Evolutionary conservation across 192 early-diverging fungal species (phyloP).

Genomic region (Dispira simplex): DNA sequence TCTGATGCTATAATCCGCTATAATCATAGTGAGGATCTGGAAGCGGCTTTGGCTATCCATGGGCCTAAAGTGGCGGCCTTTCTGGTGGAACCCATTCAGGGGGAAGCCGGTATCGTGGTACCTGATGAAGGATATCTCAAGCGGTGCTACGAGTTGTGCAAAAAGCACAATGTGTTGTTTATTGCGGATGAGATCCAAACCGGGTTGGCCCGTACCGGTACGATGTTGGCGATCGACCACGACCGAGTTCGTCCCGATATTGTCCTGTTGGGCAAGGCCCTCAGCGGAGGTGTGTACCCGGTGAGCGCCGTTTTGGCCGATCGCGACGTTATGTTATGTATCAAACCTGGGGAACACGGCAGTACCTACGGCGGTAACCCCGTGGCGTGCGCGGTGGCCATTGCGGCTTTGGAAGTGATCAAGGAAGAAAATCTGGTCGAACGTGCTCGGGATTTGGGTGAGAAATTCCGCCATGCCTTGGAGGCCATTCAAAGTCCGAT

Average conservation of each 20-base stretch:
- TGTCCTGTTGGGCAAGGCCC: constrained; percentile 92
- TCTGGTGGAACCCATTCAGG: constrained; percentile 98
- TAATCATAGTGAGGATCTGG: constrained; percentile 76
- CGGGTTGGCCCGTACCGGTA: constrained; percentile 87
- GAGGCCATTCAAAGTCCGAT: constrained; percentile 62
- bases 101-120: constrained; percentile 94
- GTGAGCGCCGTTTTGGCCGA: constrained; percentile 86
- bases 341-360: constrained; percentile 88
- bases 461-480: constrained; percentile 69
- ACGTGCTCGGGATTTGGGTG: constrained; percentile 56
- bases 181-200: constrained; percentile 99
- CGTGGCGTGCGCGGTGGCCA: constrained; percentile 83
- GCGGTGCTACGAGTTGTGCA: constrained; percentile 79
- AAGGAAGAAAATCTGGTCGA: constrained; percentile 86
- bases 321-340: constrained; percentile 64
- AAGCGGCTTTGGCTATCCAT: constrained; percentile 68
- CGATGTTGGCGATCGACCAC: constrained; percentile 87
- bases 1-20: constrained; percentile 58
- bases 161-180: constrained; percentile 93
- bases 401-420: constrained; percentile 87
- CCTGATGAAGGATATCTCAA: constrained; percentile 87
- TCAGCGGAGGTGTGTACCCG: constrained; percentile 93
- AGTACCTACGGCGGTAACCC: constrained; percentile 98
- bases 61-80: constrained; percentile 80
- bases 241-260: constrained; percentile 88